A percentile compares a stretch with the other conserved stretches of the same genome.
phyloP scores from a whole-genome alignment of 169 alveolate genomes.

The Theileria sp. region DNA sequence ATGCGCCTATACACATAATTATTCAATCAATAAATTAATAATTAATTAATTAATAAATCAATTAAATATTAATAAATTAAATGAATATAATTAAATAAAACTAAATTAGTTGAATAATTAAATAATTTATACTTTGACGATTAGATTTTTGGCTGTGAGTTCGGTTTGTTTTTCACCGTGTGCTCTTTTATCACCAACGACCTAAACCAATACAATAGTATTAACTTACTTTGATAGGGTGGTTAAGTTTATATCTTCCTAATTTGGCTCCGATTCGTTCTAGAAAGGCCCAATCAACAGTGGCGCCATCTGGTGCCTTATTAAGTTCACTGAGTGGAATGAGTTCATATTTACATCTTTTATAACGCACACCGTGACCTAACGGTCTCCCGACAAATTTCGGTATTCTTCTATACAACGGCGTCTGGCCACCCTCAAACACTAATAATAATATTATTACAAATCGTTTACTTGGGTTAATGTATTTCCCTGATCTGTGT shows the following conservation, averaged over 20 bases:
- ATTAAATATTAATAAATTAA: no score
- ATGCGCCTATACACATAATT: conserved; percentile 68
- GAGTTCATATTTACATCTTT: conserved; percentile 66
- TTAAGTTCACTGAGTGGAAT: conserved; percentile 70
- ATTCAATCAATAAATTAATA: background rate
- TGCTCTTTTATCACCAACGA: conserved; percentile 56
- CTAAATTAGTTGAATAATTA: conserved; percentile 8
- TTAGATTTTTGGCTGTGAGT: conserved; percentile 66
- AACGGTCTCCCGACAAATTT: conserved; percentile 76
- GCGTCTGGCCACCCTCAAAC: conserved; percentile 80
- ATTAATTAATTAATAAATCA: no score
- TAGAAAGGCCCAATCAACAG: conserved; percentile 74
- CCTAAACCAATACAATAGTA: background rate
- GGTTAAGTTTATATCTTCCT: conserved; percentile 71
- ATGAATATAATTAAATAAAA: no score
- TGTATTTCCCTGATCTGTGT: conserved; percentile 75
- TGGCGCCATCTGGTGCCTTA: conserved; percentile 61
- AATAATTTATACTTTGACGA: conserved; percentile 64
- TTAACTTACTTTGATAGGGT: conserved; percentile 69
- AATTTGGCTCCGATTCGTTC: conserved; percentile 70
- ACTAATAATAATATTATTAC: conserved; percentile 37
- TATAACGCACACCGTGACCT: conserved; percentile 74
- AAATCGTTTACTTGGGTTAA: conserved; percentile 39
- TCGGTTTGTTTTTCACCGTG: conserved; percentile 36
- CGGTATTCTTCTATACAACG: conserved; percentile 75